Evolutionary conservation across 495 filamentous ascomycete species (phyloP), one percentile per base, ranked within the genome.

Genomic region (Talaromyces liani): DNA sequence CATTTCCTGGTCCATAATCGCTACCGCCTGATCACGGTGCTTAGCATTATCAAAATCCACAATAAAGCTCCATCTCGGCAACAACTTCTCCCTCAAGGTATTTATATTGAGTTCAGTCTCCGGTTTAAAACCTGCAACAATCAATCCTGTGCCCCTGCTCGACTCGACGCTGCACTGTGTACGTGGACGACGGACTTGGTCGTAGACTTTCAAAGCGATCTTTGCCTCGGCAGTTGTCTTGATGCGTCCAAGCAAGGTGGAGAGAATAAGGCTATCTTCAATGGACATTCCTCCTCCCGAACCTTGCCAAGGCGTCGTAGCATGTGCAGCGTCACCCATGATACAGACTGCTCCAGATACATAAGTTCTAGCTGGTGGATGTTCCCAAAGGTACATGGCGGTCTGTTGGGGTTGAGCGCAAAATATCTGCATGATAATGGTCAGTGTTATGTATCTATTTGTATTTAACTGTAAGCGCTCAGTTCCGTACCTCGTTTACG

Each of bases 291-390:
- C 68, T 6, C 70, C 71, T n/a, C 75, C 73, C 16, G 71, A 65
- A 12, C 72, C 75, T 45, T 75, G 71, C 49, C n/a, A 55, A 6
- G 71, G 69, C 1, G 70, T 63, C 1, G 74, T 67, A 2, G 79
- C 76, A 55, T 82, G 79, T 4, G 80, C 79, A 2, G 79, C 76
- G 53, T 82, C 82, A 4, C 29, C 29, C 2, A 80, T 76, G 31
- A 86, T 62, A 27, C 74, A 75, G 1, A 83, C 67, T 8, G 71
- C 66, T 6, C 75, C 78, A 34, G 56, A 16, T 33, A 70, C 66
- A 72, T 71, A 25, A 70, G 14, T 58, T 29, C 29, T 29, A 29
- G 29, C 29, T 3, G 29, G 29, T 29, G 29, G 29, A 29, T 29
- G 25, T 3, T 58, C 56, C 56, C 25, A 58, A n/a, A 58, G 56